Conservation (phyloP, 2,329 filamentous ascomycete genomes). For the Endocalyx cinctus region DNA sequence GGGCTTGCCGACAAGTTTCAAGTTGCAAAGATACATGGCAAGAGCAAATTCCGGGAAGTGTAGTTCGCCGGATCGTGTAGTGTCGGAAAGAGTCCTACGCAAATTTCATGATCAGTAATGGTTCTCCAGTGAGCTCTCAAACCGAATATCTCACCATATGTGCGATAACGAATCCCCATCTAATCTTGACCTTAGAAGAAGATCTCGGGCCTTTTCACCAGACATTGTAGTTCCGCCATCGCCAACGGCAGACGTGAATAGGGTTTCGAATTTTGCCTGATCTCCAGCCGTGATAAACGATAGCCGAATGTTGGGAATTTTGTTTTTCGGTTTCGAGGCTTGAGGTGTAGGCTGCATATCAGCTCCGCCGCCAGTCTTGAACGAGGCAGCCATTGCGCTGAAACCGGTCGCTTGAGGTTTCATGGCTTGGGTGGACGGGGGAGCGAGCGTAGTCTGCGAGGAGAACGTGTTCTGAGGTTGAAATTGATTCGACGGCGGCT, state of each 20-base stretch:
- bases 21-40: slow-evolving; percentile 96
- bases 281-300: slow-evolving; percentile 95
- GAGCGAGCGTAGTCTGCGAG: slow-evolving; percentile 45
- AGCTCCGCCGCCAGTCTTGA: slow-evolving; percentile 47
- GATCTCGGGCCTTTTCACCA: slow-evolving; percentile 85
- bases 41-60: slow-evolving; percentile 97
- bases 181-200: slow-evolving; percentile 83
- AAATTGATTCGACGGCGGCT: slow-evolving; percentile 35
- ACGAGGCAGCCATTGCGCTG: slow-evolving; percentile 62
- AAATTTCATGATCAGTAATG: too few relatives aligned
- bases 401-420: slow-evolving; percentile 65
- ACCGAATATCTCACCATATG: slow-evolving; percentile 74
- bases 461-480: slow-evolving; percentile 42
- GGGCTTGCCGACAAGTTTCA: slow-evolving; percentile 82
- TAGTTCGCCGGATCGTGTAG: slow-evolving; percentile 90
- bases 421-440: slow-evolving; percentile 50
- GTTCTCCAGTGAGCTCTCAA: too few relatives aligned
- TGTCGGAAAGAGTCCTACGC: slow-evolving; percentile 81
- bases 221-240: slow-evolving; percentile 81
- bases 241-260: slow-evolving; percentile 93
- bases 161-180: slow-evolving; percentile 83
- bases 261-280: slow-evolving; percentile 93
- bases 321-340: slow-evolving; percentile 54
- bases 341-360: slow-evolving; percentile 39
- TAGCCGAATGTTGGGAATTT: slow-evolving; percentile 88